Conservation (phyloP, 768 basidiomycete genomes). For the Naganishia vishniacii region DNA sequence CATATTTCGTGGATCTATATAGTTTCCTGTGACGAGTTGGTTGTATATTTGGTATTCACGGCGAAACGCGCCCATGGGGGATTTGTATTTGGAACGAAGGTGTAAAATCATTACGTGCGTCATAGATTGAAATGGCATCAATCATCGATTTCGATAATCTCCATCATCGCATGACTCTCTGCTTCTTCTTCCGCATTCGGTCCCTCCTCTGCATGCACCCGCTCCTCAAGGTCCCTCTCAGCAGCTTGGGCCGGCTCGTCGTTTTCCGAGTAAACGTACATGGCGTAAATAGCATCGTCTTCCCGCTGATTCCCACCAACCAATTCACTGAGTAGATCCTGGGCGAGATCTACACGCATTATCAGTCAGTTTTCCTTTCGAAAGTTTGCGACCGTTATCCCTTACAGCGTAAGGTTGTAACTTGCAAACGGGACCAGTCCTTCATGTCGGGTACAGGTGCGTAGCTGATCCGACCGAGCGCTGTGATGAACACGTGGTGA, state of each 20-base stretch:
- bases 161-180: conserved; percentile 4
- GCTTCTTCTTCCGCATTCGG: conserved; percentile 3
- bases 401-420: conserved; percentile 14
- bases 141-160: conserved; percentile 6
- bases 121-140: not conserved
- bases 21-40: not conserved
- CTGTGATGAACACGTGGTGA: conserved; percentile 67
- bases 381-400: no score
- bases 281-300: conserved; percentile 12
- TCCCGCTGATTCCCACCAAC: conserved; percentile 12
- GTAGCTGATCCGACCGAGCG: conserved; percentile 68
- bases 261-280: conserved; percentile 7
- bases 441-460: conserved; percentile 56
- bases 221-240: not conserved
- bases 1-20: not conserved
- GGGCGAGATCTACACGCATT: not conserved
- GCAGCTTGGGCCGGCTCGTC: not conserved
- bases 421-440: conserved; percentile 51
- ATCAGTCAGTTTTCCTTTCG: no score
- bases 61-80: not conserved
- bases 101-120: not conserved
- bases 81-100: not conserved
- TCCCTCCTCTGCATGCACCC: not conserved
- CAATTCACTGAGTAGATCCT: conserved; percentile 15
- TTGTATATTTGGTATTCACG: conserved; percentile 6